Percentiles rank a stretch among this genome's conserved stretches.
phyloP scores from a whole-genome alignment of 192 early-diverging fungal genomes.

The Dispira simplex region DNA sequence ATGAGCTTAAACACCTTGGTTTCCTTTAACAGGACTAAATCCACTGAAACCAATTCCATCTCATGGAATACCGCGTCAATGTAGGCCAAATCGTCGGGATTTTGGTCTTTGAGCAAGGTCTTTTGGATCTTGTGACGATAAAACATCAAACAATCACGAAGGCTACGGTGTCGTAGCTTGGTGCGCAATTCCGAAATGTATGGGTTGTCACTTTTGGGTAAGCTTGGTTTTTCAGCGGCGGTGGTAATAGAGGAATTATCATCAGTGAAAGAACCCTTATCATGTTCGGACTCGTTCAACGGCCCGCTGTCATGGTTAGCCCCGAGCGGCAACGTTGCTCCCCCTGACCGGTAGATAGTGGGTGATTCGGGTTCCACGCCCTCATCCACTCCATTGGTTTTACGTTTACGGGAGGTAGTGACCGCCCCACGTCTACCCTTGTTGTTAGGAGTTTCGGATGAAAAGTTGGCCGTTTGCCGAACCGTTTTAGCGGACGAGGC shows the following conservation, averaged over 20 bases:
- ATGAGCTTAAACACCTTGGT: constrained; percentile 33
- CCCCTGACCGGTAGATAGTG: not conserved
- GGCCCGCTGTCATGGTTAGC: not conserved
- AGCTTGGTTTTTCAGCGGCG: not conserved
- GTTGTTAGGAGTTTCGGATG: constrained; percentile 13
- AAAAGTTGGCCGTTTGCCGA: constrained; percentile 15
- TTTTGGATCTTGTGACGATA: constrained; percentile 30
- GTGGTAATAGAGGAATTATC: not conserved
- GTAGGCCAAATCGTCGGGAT: constrained; percentile 20
- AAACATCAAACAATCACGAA: constrained; percentile 24
- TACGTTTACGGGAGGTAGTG: not conserved
- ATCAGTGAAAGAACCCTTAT: not conserved
- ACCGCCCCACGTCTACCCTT: constrained; percentile 13
- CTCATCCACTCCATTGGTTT: not conserved
- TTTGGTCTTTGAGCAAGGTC: constrained; percentile 23
- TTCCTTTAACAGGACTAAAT: constrained; percentile 24
- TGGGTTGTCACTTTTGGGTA: not conserved
- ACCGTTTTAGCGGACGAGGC: constrained; percentile 15
- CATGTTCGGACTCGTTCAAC: not conserved
- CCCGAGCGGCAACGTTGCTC: not conserved
- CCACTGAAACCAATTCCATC: constrained; percentile 28
- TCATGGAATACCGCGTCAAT: constrained; percentile 24
- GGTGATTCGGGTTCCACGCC: not conserved
- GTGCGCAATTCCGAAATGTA: not conserved
- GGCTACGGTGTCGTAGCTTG: not conserved